Percentiles rank a stretch among this genome's conserved stretches.
Conservation (phyloP, 2,329 filamentous ascomycete species). For the Aureobasidium mangrovei region DNA sequence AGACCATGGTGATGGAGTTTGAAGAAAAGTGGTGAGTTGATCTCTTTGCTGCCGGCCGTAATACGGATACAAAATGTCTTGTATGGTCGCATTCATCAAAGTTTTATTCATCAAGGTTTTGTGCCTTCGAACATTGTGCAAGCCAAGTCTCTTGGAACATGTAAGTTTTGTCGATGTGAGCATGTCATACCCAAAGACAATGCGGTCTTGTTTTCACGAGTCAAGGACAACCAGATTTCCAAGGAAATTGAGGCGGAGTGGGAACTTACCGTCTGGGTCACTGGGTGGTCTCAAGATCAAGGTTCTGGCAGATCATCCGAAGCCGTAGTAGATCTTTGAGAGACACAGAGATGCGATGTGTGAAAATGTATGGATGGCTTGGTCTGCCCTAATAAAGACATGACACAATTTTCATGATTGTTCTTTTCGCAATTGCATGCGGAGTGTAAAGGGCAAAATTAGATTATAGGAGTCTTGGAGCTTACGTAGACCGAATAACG, state of each 20-base stretch:
- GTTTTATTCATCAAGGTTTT: background rate
- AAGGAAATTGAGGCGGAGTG: background rate
- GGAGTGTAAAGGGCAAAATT: background rate
- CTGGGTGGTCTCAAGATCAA: background rate
- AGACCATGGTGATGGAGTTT: background rate
- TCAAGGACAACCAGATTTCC: background rate
- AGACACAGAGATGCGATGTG: too few relatives aligned
- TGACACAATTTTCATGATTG: background rate
- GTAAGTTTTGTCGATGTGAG: background rate
- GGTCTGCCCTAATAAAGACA: background rate
- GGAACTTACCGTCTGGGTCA: background rate
- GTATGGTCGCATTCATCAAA: background rate
- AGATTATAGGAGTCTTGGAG: conserved; percentile 4
- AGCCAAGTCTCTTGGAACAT: conserved; percentile 7
- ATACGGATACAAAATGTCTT: conserved; percentile 9
- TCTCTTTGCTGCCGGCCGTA: background rate
- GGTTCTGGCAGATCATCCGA: background rate
- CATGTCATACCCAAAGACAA: background rate
- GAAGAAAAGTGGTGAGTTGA: too few relatives aligned
- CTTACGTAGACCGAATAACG: conserved; percentile 2
- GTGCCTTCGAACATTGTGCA: background rate
- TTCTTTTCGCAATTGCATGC: background rate
- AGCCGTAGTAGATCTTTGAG: background rate
- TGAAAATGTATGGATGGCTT: background rate
- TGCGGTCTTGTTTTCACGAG: background rate